These are phyloP conservation scores for Reutealis trisperma DNA, from an alignment of 345 rosid genomes.

Conservation along the genomic window DNA sequence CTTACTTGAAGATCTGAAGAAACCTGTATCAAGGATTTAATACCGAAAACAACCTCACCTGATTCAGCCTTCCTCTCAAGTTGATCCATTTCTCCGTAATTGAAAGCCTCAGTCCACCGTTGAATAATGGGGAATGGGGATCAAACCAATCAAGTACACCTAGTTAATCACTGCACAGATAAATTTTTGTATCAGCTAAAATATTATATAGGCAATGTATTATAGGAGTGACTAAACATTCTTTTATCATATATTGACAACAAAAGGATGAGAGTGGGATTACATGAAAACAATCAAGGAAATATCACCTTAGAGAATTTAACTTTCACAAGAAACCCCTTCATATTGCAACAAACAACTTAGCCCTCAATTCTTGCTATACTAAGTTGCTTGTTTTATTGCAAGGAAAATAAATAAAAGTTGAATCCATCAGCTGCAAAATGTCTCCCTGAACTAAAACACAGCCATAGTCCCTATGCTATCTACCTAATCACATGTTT, in stretches of 20 bases:
- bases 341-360: background rate
- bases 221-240: background rate
- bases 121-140: background rate
- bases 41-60: background rate
- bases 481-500: background rate
- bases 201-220: no score
- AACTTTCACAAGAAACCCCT: background rate
- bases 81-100: background rate
- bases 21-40: background rate
- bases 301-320: background rate
- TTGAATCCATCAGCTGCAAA: background rate
- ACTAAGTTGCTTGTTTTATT: background rate
- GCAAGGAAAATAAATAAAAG: background rate
- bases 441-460: background rate
- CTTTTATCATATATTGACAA: background rate
- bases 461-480: background rate
- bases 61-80: background rate
- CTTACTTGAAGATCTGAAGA: background rate
- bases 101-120: background rate
- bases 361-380: background rate
- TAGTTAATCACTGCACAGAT: background rate
- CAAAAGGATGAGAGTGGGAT: background rate
- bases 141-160: background rate
- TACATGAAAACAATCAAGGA: background rate
- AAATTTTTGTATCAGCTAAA: background rate